Evolutionary conservation across 805 yeast genomes (phyloP).

Genomic region (Nakazawaea sp.): DNA sequence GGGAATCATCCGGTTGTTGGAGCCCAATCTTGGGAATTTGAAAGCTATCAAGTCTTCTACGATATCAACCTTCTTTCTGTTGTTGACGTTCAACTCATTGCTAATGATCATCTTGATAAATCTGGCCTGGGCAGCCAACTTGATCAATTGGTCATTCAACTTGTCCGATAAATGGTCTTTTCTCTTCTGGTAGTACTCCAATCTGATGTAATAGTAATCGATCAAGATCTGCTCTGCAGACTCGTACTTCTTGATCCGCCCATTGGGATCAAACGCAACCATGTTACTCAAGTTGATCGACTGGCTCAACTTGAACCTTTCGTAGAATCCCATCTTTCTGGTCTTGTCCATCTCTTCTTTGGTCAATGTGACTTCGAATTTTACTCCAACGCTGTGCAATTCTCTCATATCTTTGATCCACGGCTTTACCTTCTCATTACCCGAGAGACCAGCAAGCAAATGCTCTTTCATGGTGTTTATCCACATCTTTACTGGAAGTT

Average conservation of each 20-base stretch:
- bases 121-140: slow-evolving; percentile 75
- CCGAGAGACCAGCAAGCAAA: slow-evolving; percentile 63
- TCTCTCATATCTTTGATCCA: slow-evolving; percentile 96
- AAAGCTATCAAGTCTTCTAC: slow-evolving; percentile 54
- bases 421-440: slow-evolving; percentile 64
- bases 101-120: slow-evolving; percentile 89
- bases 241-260: slow-evolving; percentile 79
- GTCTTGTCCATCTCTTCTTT: slow-evolving; percentile 83
- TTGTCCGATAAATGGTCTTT: slow-evolving; percentile 72
- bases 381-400: slow-evolving; percentile 79
- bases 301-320: slow-evolving; percentile 72
- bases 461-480: slow-evolving; percentile 85
- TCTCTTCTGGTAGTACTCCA: slow-evolving; percentile 86
- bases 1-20: slow-evolving; percentile 56
- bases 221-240: slow-evolving; percentile 67
- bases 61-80: slow-evolving; percentile 62
- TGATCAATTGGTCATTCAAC: slow-evolving; percentile 68
- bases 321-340: slow-evolving; percentile 66
- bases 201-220: slow-evolving; percentile 80
- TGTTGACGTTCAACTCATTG: slow-evolving; percentile 58
- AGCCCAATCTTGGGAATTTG: slow-evolving; percentile 73
- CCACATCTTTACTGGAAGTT: slow-evolving; percentile 90
- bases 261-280: slow-evolving; percentile 92
- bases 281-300: slow-evolving; percentile 72
- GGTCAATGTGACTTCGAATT: slow-evolving; percentile 68